These are phyloP conservation scores for Globisporangium splendens DNA, from an alignment of 352 stramenopile genomes.

Conservation along the genomic window DNA sequence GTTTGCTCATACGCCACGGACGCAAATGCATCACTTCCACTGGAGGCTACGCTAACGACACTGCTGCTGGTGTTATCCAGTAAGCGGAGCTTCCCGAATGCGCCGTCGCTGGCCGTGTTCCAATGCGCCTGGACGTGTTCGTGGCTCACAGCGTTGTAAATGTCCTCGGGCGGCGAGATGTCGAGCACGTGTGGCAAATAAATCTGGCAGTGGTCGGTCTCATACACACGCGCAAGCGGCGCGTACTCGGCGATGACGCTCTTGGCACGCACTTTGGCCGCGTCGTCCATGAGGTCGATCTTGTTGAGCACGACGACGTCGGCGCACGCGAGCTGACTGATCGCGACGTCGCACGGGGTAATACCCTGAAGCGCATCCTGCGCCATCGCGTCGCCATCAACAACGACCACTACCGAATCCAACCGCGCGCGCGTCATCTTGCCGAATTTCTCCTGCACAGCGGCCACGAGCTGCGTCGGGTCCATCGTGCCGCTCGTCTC, in stretches of 20 bases:
- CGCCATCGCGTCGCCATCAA: constrained; percentile 68
- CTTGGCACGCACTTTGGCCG: constrained; percentile 20
- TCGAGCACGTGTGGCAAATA: constrained; percentile 76
- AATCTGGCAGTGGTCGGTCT: constrained; percentile 56
- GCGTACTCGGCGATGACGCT: constrained; percentile 37
- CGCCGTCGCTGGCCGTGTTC: constrained; percentile 37
- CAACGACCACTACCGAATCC: constrained; percentile 73
- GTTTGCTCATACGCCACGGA: constrained; percentile 46
- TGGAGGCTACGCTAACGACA: constrained; percentile 1
- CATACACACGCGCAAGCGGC: constrained; percentile 56
- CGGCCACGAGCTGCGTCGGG: constrained; percentile 57
- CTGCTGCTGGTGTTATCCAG: constrained; percentile 4
- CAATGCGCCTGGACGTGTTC: constrained; percentile 61
- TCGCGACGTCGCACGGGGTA: constrained; percentile 37
- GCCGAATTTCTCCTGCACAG: constrained; percentile 71
- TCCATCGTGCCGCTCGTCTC: constrained; percentile 77
- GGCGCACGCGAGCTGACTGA: constrained; percentile 61
- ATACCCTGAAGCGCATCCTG: constrained; percentile 27
- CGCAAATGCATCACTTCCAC: constrained; percentile 18
- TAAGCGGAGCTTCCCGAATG: constrained; percentile 33
- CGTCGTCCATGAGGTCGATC: constrained; percentile 55
- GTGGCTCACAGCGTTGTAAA: constrained; percentile 56
- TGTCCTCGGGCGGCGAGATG: constrained; percentile 49
- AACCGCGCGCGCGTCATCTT: constrained; percentile 76
- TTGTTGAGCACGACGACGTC: constrained; percentile 86